phyloP scores from a whole-genome alignment of 2,329 filamentous ascomycete species.

The Pseudocercospora cruenta region DNA sequence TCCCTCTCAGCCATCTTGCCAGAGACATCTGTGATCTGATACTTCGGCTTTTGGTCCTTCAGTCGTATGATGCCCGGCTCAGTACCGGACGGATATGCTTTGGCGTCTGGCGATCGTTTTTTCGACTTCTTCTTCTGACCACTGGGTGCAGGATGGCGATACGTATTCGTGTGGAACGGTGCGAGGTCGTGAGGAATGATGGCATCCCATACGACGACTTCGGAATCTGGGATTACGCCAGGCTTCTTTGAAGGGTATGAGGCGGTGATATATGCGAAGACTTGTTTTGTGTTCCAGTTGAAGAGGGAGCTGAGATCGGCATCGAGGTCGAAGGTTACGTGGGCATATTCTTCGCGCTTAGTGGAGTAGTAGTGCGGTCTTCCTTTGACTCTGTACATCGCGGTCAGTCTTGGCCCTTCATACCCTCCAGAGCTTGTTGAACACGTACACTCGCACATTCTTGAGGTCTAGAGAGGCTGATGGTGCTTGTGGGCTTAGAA shows the following conservation, averaged over 20 bases:
- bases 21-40: constrained; percentile 90
- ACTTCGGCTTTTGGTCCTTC: constrained; percentile 88
- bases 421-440: neutral
- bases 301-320: constrained; percentile 90
- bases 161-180: constrained; percentile 55
- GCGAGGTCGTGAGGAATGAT: constrained; percentile 81
- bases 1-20: constrained; percentile 74
- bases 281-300: constrained; percentile 98
- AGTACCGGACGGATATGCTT: constrained; percentile 36
- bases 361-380: constrained; percentile 93
- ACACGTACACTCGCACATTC: constrained; percentile 80
- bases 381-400: constrained; percentile 73
- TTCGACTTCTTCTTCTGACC: constrained; percentile 25
- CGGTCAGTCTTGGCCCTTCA: neutral
- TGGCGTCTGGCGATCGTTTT: constrained; percentile 21
- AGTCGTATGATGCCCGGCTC: constrained; percentile 72
- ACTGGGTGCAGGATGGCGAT: constrained; percentile 53
- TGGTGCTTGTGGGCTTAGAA: constrained; percentile 71
- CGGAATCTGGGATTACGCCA: constrained; percentile 46
- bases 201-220: constrained; percentile 92
- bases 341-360: constrained; percentile 93
- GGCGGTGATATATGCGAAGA: constrained; percentile 95
- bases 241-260: constrained; percentile 58
- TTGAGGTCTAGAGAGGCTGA: constrained; percentile 66
- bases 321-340: constrained; percentile 90